These are phyloP conservation scores for Lactarius akahatsu DNA, from an alignment of 768 basidiomycete species.

Conservation along the genomic window DNA sequence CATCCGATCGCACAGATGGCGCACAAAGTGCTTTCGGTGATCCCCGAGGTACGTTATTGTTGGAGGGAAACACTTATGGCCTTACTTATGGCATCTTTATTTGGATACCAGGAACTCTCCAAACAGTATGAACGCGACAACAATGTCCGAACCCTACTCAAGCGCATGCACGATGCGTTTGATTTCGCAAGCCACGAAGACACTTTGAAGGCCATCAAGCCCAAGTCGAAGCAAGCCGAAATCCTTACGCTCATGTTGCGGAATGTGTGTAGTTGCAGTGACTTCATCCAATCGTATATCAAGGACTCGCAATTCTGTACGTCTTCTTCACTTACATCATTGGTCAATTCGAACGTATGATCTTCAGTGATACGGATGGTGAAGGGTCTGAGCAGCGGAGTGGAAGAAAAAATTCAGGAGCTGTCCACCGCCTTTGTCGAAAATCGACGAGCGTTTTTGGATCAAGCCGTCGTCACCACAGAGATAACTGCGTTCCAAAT, in stretches of 20 bases:
- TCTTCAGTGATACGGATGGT: neutral
- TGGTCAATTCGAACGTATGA: neutral
- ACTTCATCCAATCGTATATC: neutral
- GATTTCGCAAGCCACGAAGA: neutral
- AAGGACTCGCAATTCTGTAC: neutral
- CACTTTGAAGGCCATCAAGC: neutral
- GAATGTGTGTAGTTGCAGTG: neutral
- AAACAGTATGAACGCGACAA: neutral
- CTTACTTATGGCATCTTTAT: neutral
- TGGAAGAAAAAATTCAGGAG: neutral
- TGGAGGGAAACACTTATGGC: neutral
- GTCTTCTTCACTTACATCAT: neutral
- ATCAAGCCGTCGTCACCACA: neutral
- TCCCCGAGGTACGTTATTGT: neutral
- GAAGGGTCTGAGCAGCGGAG: neutral
- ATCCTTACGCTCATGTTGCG: neutral
- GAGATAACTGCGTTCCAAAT: constrained; percentile 1
- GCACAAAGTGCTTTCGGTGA: neutral
- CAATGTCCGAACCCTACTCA: neutral
- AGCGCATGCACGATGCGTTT: neutral
- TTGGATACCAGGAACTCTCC: neutral
- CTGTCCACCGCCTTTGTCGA: neutral
- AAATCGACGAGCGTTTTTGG: neutral
- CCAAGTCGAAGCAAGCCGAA: neutral
- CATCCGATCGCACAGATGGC: neutral